Conservation (phyloP, 805 yeast genomes). For the Yarrowia hollandica region DNA sequence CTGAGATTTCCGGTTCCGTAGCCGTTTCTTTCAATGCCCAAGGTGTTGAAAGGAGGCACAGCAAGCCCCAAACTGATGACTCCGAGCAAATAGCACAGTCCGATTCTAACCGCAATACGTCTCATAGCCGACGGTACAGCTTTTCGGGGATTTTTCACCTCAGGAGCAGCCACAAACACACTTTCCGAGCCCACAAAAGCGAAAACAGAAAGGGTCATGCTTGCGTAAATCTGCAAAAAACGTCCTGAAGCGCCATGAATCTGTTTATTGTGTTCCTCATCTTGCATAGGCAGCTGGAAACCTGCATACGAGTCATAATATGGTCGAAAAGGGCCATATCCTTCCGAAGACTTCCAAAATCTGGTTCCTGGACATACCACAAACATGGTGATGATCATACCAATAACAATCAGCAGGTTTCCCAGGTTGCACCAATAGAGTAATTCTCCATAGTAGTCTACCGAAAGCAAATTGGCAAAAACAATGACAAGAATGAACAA, state of each 20-base stretch:
- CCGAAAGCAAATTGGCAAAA: conserved; percentile 62
- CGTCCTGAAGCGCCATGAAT: conserved; percentile 45
- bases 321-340: conserved; percentile 74
- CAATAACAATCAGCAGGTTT: conserved; percentile 55
- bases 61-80: conserved; percentile 70
- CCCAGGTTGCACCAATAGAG: conserved; percentile 62
- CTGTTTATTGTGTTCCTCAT: background rate
- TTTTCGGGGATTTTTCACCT: conserved; percentile 75
- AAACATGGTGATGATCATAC: conserved; percentile 58
- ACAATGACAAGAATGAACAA: conserved; percentile 53
- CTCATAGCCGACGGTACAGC: conserved; percentile 76
- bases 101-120: conserved; percentile 69
- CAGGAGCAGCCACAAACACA: conserved; percentile 82
- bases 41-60: conserved; percentile 54
- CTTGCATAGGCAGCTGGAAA: background rate
- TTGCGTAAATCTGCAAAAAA: conserved; percentile 49
- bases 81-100: conserved; percentile 64
- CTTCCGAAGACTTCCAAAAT: conserved; percentile 48
- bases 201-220: conserved; percentile 64
- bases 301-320: conserved; percentile 28
- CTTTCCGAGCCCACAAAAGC: conserved; percentile 82
- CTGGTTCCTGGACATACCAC: conserved; percentile 61
- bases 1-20: background rate
- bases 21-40: background rate
- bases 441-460: conserved; percentile 70